Conservation (phyloP, 2,329 filamentous ascomycete species). For the Xylariaceae sp. region DNA sequence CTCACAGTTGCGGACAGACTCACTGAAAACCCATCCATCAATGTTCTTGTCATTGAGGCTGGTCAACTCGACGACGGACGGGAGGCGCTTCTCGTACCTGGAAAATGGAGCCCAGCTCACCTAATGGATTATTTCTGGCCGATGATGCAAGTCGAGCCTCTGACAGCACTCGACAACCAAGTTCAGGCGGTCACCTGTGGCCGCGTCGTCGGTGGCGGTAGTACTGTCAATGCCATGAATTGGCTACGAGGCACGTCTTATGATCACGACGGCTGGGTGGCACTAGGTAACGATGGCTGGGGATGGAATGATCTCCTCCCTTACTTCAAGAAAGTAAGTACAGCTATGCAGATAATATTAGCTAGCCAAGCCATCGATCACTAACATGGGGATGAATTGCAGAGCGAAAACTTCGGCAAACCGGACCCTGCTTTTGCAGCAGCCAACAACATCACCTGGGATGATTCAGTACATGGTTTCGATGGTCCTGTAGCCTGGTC, state of each 20-base stretch:
- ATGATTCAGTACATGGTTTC: conserved; percentile 22
- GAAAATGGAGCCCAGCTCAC: conserved; percentile 3
- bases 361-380: not conserved
- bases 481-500: conserved; percentile 26
- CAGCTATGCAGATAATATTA: conserved; percentile 5
- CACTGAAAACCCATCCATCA: conserved; percentile 10
- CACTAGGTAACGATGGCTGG: conserved; percentile 29
- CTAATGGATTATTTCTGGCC: conserved; percentile 8
- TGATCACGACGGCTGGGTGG: conserved; percentile 32
- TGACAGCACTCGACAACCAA: conserved; percentile 21
- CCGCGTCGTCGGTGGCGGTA: conserved; percentile 31
- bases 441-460: conserved; percentile 25
- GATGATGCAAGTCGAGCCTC: conserved; percentile 5
- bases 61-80: conserved; percentile 11
- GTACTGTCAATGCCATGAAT: conserved; percentile 33
- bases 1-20: conserved; percentile 14
- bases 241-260: conserved; percentile 26
- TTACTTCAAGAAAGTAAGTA: conserved; percentile 36
- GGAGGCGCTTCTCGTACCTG: conserved; percentile 10
- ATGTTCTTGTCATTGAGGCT: conserved; percentile 13
- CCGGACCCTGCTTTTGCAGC: conserved; percentile 20
- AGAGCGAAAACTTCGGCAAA: conserved; percentile 28
- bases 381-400: no score
- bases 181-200: conserved; percentile 16
- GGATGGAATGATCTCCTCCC: conserved; percentile 34